These are phyloP conservation scores for Talaromyces sp. DNA, from an alignment of 2,329 filamentous ascomycete genomes.

Conservation along the genomic window DNA sequence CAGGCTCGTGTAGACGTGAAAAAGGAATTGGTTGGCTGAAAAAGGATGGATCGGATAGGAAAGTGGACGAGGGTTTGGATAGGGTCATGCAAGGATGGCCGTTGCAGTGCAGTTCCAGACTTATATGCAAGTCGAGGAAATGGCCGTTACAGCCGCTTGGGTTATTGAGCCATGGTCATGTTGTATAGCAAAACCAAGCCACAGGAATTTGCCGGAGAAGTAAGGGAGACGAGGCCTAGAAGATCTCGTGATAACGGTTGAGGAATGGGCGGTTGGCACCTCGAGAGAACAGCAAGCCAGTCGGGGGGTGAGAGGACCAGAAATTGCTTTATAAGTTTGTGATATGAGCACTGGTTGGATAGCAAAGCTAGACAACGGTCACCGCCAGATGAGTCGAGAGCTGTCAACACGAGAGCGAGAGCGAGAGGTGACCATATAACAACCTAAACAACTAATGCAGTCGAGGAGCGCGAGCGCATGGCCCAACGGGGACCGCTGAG, in stretches of 20 bases:
- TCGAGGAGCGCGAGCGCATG: conserved; percentile 9
- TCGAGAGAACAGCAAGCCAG: not conserved
- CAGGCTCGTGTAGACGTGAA: not conserved
- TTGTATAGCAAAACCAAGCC: conserved; percentile 9
- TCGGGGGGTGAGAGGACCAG: not conserved
- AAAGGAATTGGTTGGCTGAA: not conserved
- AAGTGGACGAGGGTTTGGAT: not conserved
- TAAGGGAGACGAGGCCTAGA: conserved; percentile 7
- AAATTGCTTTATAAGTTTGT: not conserved
- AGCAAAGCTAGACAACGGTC: not conserved
- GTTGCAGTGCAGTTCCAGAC: not conserved
- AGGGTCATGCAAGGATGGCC: not conserved
- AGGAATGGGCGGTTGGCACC: conserved; percentile 1
- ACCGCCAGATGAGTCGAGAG: conserved; percentile 7
- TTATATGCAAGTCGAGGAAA: not conserved
- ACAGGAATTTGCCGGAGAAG: conserved; percentile 12
- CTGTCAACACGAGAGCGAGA: not conserved
- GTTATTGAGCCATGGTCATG: conserved; percentile 11
- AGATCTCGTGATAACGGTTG: not conserved
- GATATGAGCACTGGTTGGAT: not conserved
- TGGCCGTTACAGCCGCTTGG: conserved; percentile 9
- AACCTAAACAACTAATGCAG: not conserved
- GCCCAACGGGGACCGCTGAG: conserved; percentile 4
- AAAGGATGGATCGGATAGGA: not conserved
- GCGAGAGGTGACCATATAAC: not conserved